Percentiles rank a stretch among this genome's conserved stretches.
phyloP scores from a whole-genome alignment of 495 filamentous ascomycete genomes.

The Annulohypoxylon maeteangense region DNA sequence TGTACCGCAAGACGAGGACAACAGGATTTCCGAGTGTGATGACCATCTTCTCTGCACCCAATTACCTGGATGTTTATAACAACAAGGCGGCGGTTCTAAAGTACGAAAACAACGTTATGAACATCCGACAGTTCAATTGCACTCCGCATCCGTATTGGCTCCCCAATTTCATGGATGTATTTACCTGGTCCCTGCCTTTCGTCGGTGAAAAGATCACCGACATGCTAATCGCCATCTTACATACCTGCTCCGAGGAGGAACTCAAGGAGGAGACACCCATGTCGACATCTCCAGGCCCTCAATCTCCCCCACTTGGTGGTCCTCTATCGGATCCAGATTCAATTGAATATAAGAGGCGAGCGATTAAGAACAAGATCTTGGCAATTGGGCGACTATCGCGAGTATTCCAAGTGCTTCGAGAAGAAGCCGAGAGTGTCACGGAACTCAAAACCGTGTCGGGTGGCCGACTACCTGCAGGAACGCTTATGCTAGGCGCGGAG shows the following conservation, averaged over 20 bases:
- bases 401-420: slow-evolving; percentile 97
- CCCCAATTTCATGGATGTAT: slow-evolving; percentile 99
- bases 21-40: slow-evolving; percentile 99
- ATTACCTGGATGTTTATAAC: slow-evolving; percentile 99
- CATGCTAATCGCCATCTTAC: slow-evolving; percentile 98
- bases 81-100: slow-evolving; percentile 99
- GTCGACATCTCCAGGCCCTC: slow-evolving; percentile 67
- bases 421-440: slow-evolving; percentile 95
- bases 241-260: slow-evolving; percentile 97
- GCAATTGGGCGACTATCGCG: slow-evolving; percentile 96
- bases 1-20: slow-evolving; percentile 98
- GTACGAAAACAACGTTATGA: slow-evolving; percentile 99
- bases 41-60: slow-evolving; percentile 99
- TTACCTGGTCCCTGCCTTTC: slow-evolving; percentile 98
- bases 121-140: slow-evolving; percentile 99
- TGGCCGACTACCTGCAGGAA: slow-evolving; percentile 91
- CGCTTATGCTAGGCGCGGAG: slow-evolving; percentile 96
- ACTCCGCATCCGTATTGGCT: slow-evolving; percentile 99
- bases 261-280: slow-evolving; percentile 80
- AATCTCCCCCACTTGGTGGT: slow-evolving; percentile 73
- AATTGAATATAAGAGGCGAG: slow-evolving; percentile 89
- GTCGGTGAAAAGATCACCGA: slow-evolving; percentile 99
- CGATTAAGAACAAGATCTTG: slow-evolving; percentile 99
- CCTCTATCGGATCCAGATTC: slow-evolving; percentile 73
- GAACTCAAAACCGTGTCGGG: slow-evolving; percentile 97